These are phyloP conservation scores for Neospora caninum DNA, from an alignment of 169 alveolate species.

Conservation along the genomic window DNA sequence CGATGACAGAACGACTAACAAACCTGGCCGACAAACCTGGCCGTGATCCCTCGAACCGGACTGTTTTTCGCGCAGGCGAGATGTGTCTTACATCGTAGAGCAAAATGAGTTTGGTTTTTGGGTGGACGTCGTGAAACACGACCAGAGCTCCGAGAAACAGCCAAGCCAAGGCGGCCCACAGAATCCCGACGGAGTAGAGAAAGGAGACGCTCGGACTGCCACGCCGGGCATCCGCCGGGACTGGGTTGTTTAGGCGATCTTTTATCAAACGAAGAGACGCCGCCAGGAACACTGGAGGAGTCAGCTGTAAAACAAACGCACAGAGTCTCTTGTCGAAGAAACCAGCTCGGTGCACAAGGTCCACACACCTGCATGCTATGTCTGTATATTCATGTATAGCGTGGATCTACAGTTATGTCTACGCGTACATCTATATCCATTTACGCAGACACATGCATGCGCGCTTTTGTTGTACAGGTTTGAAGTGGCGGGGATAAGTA, in stretches of 20 bases:
- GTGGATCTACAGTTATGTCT: no score
- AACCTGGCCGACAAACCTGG: no score
- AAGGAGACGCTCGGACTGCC: not conserved
- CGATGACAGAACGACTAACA: no score
- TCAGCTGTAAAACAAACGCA: not conserved
- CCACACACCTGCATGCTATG: not conserved
- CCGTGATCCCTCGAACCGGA: not conserved
- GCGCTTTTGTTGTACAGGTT: no score
- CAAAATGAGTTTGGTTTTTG: slow-evolving; percentile 4
- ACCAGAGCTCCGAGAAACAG: not conserved
- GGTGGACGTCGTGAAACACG: slow-evolving; percentile 16
- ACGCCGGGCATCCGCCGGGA: slow-evolving; percentile 1
- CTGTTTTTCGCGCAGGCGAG: not conserved
- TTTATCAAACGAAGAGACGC: slow-evolving; percentile 6
- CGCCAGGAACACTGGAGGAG: slow-evolving; percentile 9
- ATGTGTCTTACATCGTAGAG: not conserved
- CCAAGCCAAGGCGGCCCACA: not conserved
- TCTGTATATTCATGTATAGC: not conserved
- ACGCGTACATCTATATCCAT: no score
- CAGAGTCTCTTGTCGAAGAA: not conserved
- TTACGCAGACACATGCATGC: no score
- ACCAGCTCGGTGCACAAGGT: not conserved
- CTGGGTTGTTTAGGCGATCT: slow-evolving; percentile 23
- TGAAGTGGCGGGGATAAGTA: no score
- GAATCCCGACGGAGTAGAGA: not conserved